Evolutionary conservation across 1,284 basidiomycete species (phyloP).

Genomic region (Sutorius eximius): DNA sequence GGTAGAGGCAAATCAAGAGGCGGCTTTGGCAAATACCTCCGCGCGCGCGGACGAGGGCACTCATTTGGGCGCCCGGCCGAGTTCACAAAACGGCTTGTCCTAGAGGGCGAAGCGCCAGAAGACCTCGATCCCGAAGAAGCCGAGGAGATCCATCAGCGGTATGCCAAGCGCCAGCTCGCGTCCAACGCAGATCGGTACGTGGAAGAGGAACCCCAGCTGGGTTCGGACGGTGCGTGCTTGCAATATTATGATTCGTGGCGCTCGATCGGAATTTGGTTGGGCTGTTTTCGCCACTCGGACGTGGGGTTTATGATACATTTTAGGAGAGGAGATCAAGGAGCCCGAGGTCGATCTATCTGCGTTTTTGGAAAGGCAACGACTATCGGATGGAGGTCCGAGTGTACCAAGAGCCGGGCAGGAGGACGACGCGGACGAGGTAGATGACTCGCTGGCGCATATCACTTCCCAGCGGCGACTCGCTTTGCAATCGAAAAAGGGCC

Average conservation of each 20-base stretch:
- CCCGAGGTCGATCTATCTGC: constrained; percentile 70
- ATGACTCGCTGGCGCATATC: constrained; percentile 56
- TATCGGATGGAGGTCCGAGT: constrained; percentile 36
- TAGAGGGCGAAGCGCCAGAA: constrained; percentile 53
- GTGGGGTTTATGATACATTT: background rate
- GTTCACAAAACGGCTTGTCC: constrained; percentile 55
- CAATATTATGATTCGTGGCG: too few relatives aligned
- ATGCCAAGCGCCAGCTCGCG: constrained; percentile 54
- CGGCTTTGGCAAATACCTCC: constrained; percentile 69
- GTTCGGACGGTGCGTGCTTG: constrained; percentile 53
- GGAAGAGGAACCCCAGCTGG: constrained; percentile 63
- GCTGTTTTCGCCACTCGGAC: background rate
- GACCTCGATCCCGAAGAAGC: constrained; percentile 48
- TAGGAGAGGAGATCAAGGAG: constrained; percentile 67
- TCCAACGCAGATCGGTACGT: constrained; percentile 71
- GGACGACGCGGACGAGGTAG: constrained; percentile 62
- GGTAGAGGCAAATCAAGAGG: constrained; percentile 62
- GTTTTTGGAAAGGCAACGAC: constrained; percentile 62
- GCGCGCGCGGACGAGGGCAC: constrained; percentile 61
- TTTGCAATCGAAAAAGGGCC: constrained; percentile 54
- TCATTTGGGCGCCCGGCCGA: constrained; percentile 62
- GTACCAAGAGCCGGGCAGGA: constrained; percentile 12
- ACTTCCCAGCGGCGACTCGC: constrained; percentile 31
- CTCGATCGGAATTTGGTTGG: background rate
- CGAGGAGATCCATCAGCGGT: constrained; percentile 50